phyloP scores from a whole-genome alignment of 2,329 filamentous ascomycete genomes.

The Juglanconis juglandina region DNA sequence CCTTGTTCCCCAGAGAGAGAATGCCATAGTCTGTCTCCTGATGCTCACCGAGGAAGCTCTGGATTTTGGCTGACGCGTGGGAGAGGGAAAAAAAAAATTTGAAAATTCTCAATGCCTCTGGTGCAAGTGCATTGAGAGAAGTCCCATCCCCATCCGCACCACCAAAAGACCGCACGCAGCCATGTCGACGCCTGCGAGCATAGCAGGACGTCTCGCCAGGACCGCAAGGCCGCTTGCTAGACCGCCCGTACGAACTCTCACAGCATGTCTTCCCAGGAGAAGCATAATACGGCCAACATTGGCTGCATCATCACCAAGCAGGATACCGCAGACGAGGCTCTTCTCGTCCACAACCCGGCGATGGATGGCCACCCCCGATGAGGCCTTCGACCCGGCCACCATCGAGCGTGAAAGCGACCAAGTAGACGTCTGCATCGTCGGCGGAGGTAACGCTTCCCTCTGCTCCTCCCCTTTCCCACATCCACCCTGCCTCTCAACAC shows the following conservation, averaged over 20 bases:
- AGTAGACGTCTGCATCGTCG: conserved; percentile 95
- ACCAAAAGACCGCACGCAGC: not conserved
- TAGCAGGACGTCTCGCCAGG: conserved; percentile 26
- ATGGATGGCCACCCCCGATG: conserved; percentile 37
- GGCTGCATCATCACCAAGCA: conserved; percentile 5
- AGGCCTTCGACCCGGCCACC: conserved; percentile 61
- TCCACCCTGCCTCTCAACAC: not conserved
- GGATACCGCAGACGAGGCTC: conserved; percentile 16
- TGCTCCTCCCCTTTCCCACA: not conserved
- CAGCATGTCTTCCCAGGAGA: conserved; percentile 10
- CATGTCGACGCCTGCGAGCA: conserved; percentile 27
- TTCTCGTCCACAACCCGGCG: conserved; percentile 26
- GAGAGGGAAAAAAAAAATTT: too few relatives aligned
- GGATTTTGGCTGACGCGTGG: conserved; percentile 1
- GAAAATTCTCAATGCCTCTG: not conserved
- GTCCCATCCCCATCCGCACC: not conserved
- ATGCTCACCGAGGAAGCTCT: conserved; percentile 1
- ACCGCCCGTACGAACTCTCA: not conserved
- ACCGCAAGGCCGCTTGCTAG: conserved; percentile 12
- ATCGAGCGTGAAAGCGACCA: conserved; percentile 87
- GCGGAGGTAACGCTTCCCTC: conserved; percentile 59
- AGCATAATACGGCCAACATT: conserved; percentile 7
- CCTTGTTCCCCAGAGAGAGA: too few relatives aligned
- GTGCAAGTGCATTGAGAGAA: not conserved
- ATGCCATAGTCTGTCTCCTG: conserved; percentile 6